A percentile compares a stretch with the other conserved stretches of the same genome.
Conservation (phyloP, 2,329 filamentous ascomycete genomes). For the Cladosporium cucumerinum region DNA sequence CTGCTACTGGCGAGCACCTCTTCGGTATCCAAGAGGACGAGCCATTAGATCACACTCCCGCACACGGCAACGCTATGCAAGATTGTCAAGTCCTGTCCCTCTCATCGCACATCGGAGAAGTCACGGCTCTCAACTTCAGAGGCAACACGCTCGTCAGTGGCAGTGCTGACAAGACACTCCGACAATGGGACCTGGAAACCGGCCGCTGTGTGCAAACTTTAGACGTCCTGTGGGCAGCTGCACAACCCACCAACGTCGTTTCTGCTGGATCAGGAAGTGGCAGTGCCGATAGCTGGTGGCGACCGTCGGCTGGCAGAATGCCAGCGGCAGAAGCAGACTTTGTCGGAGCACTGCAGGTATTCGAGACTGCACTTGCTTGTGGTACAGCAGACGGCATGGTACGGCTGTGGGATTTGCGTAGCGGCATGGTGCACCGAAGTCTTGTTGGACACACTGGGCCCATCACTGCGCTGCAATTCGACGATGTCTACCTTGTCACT, state of each 20-base stretch:
- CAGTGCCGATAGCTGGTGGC: conserved; percentile 56
- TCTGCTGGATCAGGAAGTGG: conserved; percentile 25
- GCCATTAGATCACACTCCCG: conserved; percentile 15
- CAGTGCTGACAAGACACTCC: conserved; percentile 92
- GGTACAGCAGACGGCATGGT: conserved; percentile 98
- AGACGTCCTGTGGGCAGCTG: conserved; percentile 96
- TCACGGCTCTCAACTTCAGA: conserved; percentile 88
- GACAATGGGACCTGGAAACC: conserved; percentile 96
- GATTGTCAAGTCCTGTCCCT: conserved; percentile 88
- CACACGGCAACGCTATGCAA: conserved; percentile 67
- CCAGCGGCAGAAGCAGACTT: conserved; percentile 75
- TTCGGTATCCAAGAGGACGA: conserved; percentile 28
- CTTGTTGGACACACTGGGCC: conserved; percentile 93
- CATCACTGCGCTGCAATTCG: conserved; percentile 92
- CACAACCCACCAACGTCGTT: conserved; percentile 70
- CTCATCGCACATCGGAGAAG: conserved; percentile 86
- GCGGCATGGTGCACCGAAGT: conserved; percentile 94
- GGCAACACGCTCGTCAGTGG: conserved; percentile 90
- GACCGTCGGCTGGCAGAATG: conserved; percentile 58
- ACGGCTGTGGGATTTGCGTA: conserved; percentile 90
- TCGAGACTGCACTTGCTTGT: conserved; percentile 91
- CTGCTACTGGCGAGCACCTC: conserved; percentile 26
- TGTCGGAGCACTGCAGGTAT: conserved; percentile 90
- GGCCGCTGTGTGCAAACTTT: conserved; percentile 97
- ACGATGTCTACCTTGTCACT: conserved; percentile 91